Evolutionary conservation across 306 rosid species (phyloP).

Genomic region (Vicia faba): DNA sequence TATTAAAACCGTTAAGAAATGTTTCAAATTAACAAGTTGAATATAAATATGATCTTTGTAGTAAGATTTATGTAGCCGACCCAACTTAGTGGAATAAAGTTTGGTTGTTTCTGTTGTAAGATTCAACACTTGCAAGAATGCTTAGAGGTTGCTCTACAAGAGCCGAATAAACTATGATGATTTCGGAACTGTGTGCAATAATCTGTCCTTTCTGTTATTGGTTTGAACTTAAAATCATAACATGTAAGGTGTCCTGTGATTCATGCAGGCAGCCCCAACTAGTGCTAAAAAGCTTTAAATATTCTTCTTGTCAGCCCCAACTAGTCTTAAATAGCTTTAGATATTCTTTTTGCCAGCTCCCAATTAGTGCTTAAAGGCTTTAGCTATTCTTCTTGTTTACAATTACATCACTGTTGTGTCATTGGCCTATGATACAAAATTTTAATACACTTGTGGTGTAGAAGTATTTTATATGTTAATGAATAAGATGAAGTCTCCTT

Average conservation of each 20-base stretch:
- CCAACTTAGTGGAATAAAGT: too few species aligned
- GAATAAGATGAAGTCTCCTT: slow-evolving; percentile 5
- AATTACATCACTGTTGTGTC: not conserved
- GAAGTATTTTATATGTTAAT: not conserved
- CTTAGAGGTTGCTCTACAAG: not conserved
- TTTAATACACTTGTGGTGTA: not conserved
- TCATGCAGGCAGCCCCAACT: not conserved
- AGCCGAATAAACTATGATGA: not conserved
- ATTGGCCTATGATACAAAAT: not conserved
- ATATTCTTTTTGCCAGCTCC: not conserved
- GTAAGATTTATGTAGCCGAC: too few species aligned
- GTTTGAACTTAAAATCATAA: slow-evolving; percentile 1
- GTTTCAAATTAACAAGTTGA: too few species aligned
- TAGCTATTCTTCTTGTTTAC: slow-evolving; percentile 3
- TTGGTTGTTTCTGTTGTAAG: not conserved
- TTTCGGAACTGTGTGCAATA: not conserved
- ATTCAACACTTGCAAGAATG: not conserved
- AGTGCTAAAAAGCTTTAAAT: not conserved
- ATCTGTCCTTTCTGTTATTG: not conserved
- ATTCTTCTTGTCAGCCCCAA: not conserved
- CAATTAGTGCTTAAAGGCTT: not conserved
- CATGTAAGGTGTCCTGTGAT: not conserved
- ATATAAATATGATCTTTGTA: too few species aligned
- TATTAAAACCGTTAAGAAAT: too few species aligned
- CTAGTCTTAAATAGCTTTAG: not conserved